Evolutionary conservation across 192 early-diverging fungal genomes (phyloP).

Genomic region (Geranomyces michiganensis): DNA sequence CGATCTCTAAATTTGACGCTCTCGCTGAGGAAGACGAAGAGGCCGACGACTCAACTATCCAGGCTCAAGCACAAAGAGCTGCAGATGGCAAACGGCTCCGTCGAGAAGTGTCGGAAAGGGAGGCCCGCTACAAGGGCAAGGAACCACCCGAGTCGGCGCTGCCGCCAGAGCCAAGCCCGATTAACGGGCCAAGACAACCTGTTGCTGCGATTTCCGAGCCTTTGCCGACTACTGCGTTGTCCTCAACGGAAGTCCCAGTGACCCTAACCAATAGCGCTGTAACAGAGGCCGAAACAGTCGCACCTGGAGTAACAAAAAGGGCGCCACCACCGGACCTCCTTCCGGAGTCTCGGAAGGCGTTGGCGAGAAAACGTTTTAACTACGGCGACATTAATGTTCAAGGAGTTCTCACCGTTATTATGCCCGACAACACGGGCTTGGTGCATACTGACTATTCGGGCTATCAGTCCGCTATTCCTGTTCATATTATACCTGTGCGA

Average conservation of each 20-base stretch:
- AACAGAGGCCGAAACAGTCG: background rate
- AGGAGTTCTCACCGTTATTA: background rate
- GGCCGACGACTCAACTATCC: background rate
- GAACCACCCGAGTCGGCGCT: background rate
- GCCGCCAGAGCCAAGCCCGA: background rate
- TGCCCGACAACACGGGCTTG: slow-evolving; percentile 6
- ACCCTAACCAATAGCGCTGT: background rate
- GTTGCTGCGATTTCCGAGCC: background rate
- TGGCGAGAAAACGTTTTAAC: background rate
- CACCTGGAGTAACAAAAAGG: background rate
- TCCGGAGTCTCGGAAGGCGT: background rate
- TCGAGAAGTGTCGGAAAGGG: slow-evolving; percentile 1
- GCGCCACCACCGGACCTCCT: background rate
- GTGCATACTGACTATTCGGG: background rate
- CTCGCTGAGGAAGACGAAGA: background rate
- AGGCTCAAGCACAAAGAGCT: background rate
- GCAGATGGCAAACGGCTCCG: background rate
- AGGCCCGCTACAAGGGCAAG: background rate
- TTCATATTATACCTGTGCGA: background rate
- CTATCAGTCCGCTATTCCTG: background rate
- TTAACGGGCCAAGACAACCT: background rate
- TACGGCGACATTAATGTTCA: background rate
- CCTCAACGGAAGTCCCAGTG: background rate
- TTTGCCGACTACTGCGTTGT: background rate
- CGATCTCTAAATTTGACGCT: background rate